phyloP scores from a whole-genome alignment of 2,329 filamentous ascomycete genomes.

The Botrytis byssoidea region DNA sequence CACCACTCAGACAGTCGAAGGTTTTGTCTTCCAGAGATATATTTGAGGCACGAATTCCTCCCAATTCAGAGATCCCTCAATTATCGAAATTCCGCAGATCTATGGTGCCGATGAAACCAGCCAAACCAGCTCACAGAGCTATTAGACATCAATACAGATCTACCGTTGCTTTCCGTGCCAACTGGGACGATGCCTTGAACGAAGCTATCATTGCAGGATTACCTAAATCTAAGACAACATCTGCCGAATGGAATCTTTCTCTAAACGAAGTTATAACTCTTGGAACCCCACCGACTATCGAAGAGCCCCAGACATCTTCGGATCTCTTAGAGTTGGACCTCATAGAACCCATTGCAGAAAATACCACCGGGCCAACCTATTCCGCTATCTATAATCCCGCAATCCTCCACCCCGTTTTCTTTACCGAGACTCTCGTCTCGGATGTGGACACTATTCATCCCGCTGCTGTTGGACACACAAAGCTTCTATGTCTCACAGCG shows the following conservation, averaged over 20 bases:
- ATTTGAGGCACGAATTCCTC: constrained; percentile 27
- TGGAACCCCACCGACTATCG: constrained; percentile 20
- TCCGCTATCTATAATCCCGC: constrained; percentile 24
- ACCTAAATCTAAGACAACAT: constrained; percentile 7
- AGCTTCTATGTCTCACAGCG: constrained; percentile 10
- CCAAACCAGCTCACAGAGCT: constrained; percentile 20
- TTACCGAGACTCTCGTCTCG: constrained; percentile 23
- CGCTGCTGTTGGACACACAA: constrained; percentile 24
- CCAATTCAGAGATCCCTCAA: constrained; percentile 9
- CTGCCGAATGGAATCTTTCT: constrained; percentile 28
- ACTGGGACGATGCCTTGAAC: constrained; percentile 33
- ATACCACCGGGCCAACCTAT: background rate
- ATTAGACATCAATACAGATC: constrained; percentile 27
- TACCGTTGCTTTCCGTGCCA: constrained; percentile 22
- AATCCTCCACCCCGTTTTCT: constrained; percentile 28
- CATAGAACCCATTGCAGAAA: background rate
- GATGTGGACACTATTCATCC: constrained; percentile 24
- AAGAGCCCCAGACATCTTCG: background rate
- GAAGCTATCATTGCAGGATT: constrained; percentile 32
- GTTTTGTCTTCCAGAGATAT: constrained; percentile 32
- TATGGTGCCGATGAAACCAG: constrained; percentile 3
- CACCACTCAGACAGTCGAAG: constrained; percentile 32
- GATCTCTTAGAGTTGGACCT: too few relatives aligned
- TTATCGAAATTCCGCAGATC: constrained; percentile 21
- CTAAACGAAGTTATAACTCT: constrained; percentile 25